A percentile compares a stretch with the other conserved stretches of the same genome.
Evolutionary conservation across 352 stramenopile species (phyloP).

Genomic region (Pilasporangium apinafurcum): DNA sequence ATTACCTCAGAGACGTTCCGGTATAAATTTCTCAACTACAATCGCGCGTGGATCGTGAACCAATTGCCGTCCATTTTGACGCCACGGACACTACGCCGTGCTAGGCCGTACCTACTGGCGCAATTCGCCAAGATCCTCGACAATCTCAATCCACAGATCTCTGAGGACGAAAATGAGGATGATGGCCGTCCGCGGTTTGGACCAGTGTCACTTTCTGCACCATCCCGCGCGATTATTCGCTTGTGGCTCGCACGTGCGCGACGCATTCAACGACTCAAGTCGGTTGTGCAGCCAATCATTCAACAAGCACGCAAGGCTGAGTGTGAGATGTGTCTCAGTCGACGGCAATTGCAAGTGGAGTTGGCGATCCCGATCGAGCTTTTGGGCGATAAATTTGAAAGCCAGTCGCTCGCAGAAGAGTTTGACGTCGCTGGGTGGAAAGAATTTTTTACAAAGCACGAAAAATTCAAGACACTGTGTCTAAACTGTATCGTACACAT

Average conservation of each 20-base stretch:
- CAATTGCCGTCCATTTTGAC: constrained; percentile 95
- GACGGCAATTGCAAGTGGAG: constrained; percentile 93
- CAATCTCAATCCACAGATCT: constrained; percentile 92
- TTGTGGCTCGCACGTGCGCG: constrained; percentile 89
- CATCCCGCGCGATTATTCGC: constrained; percentile 89
- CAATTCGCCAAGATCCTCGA: constrained; percentile 96
- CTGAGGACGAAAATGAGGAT: constrained; percentile 91
- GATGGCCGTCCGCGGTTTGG: constrained; percentile 78
- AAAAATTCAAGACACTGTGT: constrained; percentile 94
- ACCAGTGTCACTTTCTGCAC: constrained; percentile 83
- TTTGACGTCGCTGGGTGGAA: constrained; percentile 95
- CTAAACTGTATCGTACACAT: constrained; percentile 89
- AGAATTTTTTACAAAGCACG: constrained; percentile 91
- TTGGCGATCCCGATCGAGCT: constrained; percentile 89
- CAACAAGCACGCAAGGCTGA: constrained; percentile 88
- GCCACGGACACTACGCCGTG: constrained; percentile 86
- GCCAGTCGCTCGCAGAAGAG: constrained; percentile 79
- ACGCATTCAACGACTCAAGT: constrained; percentile 75
- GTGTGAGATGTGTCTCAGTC: constrained; percentile 93
- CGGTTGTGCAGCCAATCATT: constrained; percentile 90
- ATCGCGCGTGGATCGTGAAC: constrained; percentile 94
- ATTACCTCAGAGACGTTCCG: constrained; percentile 96
- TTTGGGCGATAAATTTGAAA: constrained; percentile 90
- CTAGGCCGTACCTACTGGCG: constrained; percentile 92
- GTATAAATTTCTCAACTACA: constrained; percentile 98